Evolutionary conservation across 192 early-diverging fungal species (phyloP).

Genomic region (Thamnidium elegans): DNA sequence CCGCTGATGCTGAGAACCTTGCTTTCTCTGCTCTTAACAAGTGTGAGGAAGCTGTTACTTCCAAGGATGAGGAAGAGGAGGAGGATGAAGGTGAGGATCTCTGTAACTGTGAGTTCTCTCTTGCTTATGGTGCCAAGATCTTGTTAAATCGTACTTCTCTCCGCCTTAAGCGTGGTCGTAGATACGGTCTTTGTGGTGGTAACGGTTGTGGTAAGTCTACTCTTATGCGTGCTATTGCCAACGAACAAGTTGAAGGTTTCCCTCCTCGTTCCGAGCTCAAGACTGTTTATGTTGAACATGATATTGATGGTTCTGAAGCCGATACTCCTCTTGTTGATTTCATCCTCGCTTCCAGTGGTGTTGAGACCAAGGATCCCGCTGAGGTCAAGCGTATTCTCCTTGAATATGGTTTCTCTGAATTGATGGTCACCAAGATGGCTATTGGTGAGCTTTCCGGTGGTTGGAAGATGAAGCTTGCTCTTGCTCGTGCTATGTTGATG

Average conservation of each 20-base stretch:
- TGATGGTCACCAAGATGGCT: constrained; percentile 56
- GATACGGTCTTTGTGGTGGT: constrained; percentile 79
- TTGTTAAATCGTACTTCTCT: constrained; percentile 66
- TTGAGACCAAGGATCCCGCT: constrained; percentile 54
- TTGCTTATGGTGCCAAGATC: constrained; percentile 83
- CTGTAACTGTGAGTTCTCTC: constrained; percentile 80
- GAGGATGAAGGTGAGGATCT: constrained; percentile 55
- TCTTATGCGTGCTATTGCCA: constrained; percentile 83
- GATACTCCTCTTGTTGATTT: constrained; percentile 70
- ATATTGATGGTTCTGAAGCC: constrained; percentile 69
- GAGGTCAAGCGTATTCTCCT: constrained; percentile 50
- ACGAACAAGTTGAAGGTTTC: constrained; percentile 80
- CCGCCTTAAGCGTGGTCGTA: constrained; percentile 69
- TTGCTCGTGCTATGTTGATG: constrained; percentile 82
- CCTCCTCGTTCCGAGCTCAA: constrained; percentile 68
- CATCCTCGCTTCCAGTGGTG: constrained; percentile 54
- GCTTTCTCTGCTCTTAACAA: constrained; percentile 45
- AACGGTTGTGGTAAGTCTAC: constrained; percentile 88
- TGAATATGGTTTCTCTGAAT: constrained; percentile 68
- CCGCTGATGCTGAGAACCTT: constrained; percentile 50
- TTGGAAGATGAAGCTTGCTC: constrained; percentile 89
- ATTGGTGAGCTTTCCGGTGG: constrained; percentile 80
- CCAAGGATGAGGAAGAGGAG: constrained; percentile 39
- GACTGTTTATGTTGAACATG: constrained; percentile 80
- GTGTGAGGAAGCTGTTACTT: constrained; percentile 45